Conservation (phyloP, 1,284 basidiomycete species). For the Malassezia caprae region DNA sequence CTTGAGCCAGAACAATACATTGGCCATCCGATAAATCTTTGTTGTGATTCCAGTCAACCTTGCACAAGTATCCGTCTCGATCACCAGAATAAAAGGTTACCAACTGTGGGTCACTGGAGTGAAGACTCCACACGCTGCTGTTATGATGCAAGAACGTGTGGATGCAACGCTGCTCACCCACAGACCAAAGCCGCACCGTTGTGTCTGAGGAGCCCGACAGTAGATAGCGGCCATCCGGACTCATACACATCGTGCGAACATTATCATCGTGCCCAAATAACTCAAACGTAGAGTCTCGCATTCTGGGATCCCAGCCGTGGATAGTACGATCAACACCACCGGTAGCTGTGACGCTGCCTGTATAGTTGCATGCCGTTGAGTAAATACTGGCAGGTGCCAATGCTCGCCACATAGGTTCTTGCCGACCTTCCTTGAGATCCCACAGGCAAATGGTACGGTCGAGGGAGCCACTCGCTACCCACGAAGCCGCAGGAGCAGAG, state of each 20-base stretch:
- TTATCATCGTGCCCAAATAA: constrained; percentile 81
- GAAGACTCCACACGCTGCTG: constrained; percentile 87
- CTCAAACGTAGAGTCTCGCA: constrained; percentile 29
- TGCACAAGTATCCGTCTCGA: constrained; percentile 74
- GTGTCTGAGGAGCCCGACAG: constrained; percentile 50
- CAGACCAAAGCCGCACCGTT: constrained; percentile 83
- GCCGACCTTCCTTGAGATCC: constrained; percentile 50
- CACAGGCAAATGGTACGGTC: constrained; percentile 88
- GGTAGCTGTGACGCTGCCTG: constrained; percentile 69
- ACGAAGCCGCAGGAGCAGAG: constrained; percentile 27
- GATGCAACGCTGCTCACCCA: constrained; percentile 74
- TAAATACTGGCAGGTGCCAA: constrained; percentile 37
- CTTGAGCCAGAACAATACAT: constrained; percentile 61
- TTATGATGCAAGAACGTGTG: constrained; percentile 94
- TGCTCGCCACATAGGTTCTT: constrained; percentile 26
- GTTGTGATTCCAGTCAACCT: constrained; percentile 74
- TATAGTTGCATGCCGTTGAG: constrained; percentile 54
- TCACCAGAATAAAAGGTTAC: constrained; percentile 95
- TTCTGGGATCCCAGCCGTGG: constrained; percentile 80
- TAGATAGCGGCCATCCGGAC: constrained; percentile 71
- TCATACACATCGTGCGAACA: constrained; percentile 75
- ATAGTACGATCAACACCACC: constrained; percentile 85
- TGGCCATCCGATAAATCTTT: constrained; percentile 74
- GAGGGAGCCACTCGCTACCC: constrained; percentile 77
- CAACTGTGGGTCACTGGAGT: constrained; percentile 73